phyloP scores from a whole-genome alignment of 2,329 filamentous ascomycete genomes.

The Dryadomyces quercivorus region DNA sequence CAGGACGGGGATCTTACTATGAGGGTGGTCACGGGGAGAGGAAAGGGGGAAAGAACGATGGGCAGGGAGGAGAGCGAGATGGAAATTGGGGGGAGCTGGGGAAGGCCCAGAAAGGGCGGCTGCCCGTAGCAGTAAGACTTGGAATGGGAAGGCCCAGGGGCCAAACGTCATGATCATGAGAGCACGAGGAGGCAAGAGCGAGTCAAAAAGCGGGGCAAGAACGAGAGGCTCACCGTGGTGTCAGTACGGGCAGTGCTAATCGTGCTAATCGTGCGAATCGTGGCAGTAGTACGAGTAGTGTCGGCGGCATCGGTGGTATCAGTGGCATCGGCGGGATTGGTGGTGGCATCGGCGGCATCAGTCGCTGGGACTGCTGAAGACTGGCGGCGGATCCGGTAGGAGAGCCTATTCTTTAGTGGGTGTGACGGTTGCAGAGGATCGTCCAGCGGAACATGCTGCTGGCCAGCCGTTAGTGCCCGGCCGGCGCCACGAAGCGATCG shows the following conservation, averaged over 20 bases:
- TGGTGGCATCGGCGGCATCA: not conserved
- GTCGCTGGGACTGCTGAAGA: not conserved
- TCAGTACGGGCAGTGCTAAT: not conserved
- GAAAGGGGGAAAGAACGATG: not conserved
- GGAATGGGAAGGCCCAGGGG: not conserved
- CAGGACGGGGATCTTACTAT: not conserved
- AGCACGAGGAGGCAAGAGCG: not conserved
- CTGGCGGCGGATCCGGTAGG: not conserved
- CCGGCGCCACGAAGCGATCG: slow-evolving; percentile 13
- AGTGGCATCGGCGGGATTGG: not conserved
- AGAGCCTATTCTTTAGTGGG: not conserved
- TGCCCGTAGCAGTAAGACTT: too few species aligned
- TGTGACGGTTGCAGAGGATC: not conserved
- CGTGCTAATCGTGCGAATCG: not conserved
- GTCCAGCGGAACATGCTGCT: not conserved
- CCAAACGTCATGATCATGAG: not conserved
- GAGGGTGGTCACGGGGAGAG: not conserved
- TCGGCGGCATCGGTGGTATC: not conserved
- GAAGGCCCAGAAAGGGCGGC: too few species aligned
- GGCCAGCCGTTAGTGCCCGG: slow-evolving; percentile 1
- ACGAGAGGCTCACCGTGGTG: not conserved
- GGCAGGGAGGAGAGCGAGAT: not conserved
- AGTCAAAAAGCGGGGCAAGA: not conserved
- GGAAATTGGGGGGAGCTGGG: not conserved
- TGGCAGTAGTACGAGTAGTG: not conserved